phyloP scores from a whole-genome alignment of 495 filamentous ascomycete species.

The Penicillium taxi region DNA sequence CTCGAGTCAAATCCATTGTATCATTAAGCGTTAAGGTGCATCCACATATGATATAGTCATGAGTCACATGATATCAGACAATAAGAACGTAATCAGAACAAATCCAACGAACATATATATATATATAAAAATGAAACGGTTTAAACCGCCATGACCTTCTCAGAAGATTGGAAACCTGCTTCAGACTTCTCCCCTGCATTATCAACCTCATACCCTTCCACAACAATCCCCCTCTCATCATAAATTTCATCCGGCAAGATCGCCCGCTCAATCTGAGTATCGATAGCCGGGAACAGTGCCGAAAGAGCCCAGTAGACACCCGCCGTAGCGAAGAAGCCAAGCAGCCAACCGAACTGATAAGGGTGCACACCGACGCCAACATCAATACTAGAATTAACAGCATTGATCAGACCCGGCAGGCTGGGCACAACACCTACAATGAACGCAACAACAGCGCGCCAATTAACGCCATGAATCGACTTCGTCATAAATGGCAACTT shows the following conservation, averaged over 20 bases:
- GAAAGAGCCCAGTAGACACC: constrained; percentile 40
- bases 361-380: constrained; percentile 43
- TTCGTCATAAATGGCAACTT: constrained; percentile 8
- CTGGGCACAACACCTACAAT: constrained; percentile 54
- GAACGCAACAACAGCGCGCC: constrained; percentile 57
- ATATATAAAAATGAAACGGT: too few species aligned
- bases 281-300: constrained; percentile 27
- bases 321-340: constrained; percentile 43
- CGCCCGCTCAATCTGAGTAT: constrained; percentile 32
- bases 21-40: too few species aligned
- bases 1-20: too few species aligned
- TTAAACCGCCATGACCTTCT: neutral
- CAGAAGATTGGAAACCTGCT: neutral
- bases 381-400: constrained; percentile 36
- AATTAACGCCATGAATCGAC: constrained; percentile 46
- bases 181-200: constrained; percentile 10
- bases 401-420: constrained; percentile 50
- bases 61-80: too few species aligned
- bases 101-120: too few species aligned
- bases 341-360: constrained; percentile 50
- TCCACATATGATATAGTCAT: too few species aligned
- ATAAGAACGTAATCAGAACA: too few species aligned
- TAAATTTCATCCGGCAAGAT: constrained; percentile 46
- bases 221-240: constrained; percentile 23
- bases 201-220: constrained; percentile 23